Percentiles rank a stretch among this genome's conserved stretches.
Evolutionary conservation across 2,329 filamentous ascomycete genomes (phyloP).

Genomic region (Huntiella abstrusa): DNA sequence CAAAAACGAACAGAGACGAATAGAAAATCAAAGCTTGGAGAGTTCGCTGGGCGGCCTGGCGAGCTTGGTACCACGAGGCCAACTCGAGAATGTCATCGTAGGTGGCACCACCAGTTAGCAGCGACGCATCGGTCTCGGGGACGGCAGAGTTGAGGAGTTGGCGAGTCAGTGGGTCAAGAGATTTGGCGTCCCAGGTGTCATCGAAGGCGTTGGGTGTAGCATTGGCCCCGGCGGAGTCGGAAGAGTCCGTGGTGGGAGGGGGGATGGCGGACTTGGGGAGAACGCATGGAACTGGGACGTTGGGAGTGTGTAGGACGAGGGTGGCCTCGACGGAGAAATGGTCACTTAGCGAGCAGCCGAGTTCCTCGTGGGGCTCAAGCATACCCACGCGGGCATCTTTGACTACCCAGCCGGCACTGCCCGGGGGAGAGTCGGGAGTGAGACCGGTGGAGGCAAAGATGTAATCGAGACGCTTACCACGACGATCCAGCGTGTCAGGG

Average conservation of each 20-base stretch:
- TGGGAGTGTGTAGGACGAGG: slow-evolving; percentile 31
- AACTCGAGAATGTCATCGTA: slow-evolving; percentile 54
- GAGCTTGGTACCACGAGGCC: slow-evolving; percentile 45
- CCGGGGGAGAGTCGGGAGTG: slow-evolving; percentile 13
- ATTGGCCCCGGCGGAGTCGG: slow-evolving; percentile 9
- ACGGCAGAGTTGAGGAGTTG: slow-evolving; percentile 18
- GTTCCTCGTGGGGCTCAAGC: slow-evolving; percentile 58
- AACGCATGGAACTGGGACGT: slow-evolving; percentile 12
- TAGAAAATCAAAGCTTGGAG: slow-evolving; percentile 60
- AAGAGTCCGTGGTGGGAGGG: slow-evolving; percentile 7
- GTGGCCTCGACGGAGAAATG: slow-evolving; percentile 85
- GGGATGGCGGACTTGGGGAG: slow-evolving; percentile 3
- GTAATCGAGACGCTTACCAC: slow-evolving; percentile 83
- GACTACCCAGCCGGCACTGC: slow-evolving; percentile 44
- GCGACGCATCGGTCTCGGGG: slow-evolving; percentile 12
- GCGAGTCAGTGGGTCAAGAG: slow-evolving; percentile 15
- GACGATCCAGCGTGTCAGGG: slow-evolving; percentile 47
- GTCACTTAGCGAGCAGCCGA: slow-evolving; percentile 78
- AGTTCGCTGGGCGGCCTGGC: slow-evolving; percentile 53
- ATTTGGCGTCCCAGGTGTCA: slow-evolving; percentile 12
- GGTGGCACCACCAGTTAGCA: slow-evolving; percentile 14
- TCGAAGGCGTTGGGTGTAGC: slow-evolving; percentile 13
- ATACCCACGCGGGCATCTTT: slow-evolving; percentile 56
- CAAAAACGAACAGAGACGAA: slow-evolving; percentile 42
- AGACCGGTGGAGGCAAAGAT: slow-evolving; percentile 56